Evolutionary conservation across 2,329 filamentous ascomycete genomes (phyloP).

Genomic region (Didymellaceae sp.): DNA sequence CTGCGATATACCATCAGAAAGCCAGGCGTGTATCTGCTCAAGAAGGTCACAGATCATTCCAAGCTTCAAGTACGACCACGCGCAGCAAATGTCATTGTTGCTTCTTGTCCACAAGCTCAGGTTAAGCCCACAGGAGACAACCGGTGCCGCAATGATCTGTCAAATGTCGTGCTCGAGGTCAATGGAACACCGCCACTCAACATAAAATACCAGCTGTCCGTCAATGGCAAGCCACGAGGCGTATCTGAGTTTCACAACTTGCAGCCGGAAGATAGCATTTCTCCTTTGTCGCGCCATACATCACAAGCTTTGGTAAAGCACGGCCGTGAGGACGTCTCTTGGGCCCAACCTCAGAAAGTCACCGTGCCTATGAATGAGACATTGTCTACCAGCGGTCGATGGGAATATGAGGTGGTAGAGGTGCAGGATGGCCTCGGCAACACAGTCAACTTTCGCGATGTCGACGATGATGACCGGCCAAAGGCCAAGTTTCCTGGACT

Average conservation of each 20-base stretch:
- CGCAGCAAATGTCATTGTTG: constrained; percentile 79
- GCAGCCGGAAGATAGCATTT: constrained; percentile 84
- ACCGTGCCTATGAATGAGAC: constrained; percentile 89
- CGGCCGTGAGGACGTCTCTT: constrained; percentile 72
- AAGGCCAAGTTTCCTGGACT: constrained; percentile 68
- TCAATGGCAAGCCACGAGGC: constrained; percentile 82
- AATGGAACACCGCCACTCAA: constrained; percentile 89
- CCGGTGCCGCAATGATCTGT: constrained; percentile 86
- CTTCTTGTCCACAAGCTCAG: constrained; percentile 80
- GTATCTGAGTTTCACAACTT: constrained; percentile 88
- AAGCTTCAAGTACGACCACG: constrained; percentile 88
- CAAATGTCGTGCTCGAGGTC: constrained; percentile 82
- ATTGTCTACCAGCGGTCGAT: constrained; percentile 76
- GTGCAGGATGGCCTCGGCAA: constrained; percentile 93
- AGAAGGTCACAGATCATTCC: constrained; percentile 87
- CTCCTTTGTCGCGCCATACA: constrained; percentile 71
- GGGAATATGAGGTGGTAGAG: constrained; percentile 90
- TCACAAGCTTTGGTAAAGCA: constrained; percentile 64
- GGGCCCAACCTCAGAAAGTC: constrained; percentile 79
- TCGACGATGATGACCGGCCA: constrained; percentile 68
- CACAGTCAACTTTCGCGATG: constrained; percentile 72
- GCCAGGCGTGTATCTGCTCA: constrained; percentile 83
- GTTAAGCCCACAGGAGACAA: constrained; percentile 70
- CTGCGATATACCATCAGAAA: constrained; percentile 81
- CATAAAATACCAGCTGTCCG: constrained; percentile 86